A percentile compares a stretch with the other conserved stretches of the same genome.
phyloP scores from a whole-genome alignment of 2,329 filamentous ascomycete genomes.

The Trichophyton mentagrophytes region DNA sequence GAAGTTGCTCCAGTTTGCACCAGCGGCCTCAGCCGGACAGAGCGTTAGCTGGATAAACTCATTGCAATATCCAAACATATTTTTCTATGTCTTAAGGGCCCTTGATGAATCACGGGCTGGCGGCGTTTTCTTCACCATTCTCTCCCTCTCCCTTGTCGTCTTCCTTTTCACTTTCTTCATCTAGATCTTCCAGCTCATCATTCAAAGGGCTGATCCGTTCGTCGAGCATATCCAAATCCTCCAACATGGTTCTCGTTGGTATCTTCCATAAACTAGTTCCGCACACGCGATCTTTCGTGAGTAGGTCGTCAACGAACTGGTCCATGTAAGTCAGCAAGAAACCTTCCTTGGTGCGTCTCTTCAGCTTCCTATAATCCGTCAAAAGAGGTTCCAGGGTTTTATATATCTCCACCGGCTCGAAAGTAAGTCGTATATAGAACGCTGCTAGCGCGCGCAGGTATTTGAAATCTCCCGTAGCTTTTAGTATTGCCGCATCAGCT shows the following conservation, averaged over 20 bases:
- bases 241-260: constrained; percentile 65
- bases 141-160: constrained; percentile 15
- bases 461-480: constrained; percentile 41
- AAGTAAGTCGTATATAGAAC: constrained; percentile 86
- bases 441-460: constrained; percentile 81
- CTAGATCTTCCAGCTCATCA: constrained; percentile 43
- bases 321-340: constrained; percentile 72
- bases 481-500: constrained; percentile 21
- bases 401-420: constrained; percentile 71
- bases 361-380: constrained; percentile 70
- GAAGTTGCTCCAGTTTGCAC: too few species aligned
- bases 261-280: constrained; percentile 88
- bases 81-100: too few species aligned
- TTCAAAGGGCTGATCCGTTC: constrained; percentile 72
- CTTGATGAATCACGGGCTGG: neutral
- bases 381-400: constrained; percentile 67
- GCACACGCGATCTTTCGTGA: constrained; percentile 80
- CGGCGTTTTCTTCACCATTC: neutral
- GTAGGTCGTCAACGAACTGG: constrained; percentile 82
- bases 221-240: constrained; percentile 80
- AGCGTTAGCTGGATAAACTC: neutral
- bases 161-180: constrained; percentile 21
- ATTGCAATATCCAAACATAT: neutral
- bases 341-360: constrained; percentile 59
- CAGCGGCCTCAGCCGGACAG: neutral